Base-by-base conservation (phyloP, 306 rosid species). In the Ceratonia siliqua region DNA sequence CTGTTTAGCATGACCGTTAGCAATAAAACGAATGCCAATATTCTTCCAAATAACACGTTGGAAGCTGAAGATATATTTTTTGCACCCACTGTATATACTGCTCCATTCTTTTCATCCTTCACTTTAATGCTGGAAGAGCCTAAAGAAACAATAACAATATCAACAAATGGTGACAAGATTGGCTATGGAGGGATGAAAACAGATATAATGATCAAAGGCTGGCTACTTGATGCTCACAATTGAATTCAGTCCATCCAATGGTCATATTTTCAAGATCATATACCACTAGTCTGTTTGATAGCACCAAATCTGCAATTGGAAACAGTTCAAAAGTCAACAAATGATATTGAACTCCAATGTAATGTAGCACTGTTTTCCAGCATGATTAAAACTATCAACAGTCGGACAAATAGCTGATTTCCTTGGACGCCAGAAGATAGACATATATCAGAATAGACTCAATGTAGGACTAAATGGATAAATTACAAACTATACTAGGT, bases 51-150 rank as follows among this genome's bases (percentile, higher is more conserved):
- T 24, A 70, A 59, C 42, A 43, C 18, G 72, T 78, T 49, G 56
- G 92, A 82, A 79, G 84, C 83, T 49, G 87, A 81, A 62, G 91
- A 82, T 76, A 93, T 69, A 77, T 92, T 77, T 81, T 92, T 93
- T 43, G 90, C 83, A 55, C 90, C 89, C 54, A 92, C 89, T 27
- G 88, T 58, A 77, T 85, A 87, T 61, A 80, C 85, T 4, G 62
- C 45, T 82, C 96, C 95, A 12, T 87, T 81, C 13, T 35, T 63
- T 74, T 81, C 88, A 77, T 89, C 96, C 81, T 81, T 92, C 84
- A 92, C 86, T 82, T 83, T 85, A 13, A 94, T 89, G 93, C 87
- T 82, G 42, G 89, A 54, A 85, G 94, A 85, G 71, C 94, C 94
- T 89, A 55, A 33, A 72, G 18, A 49, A 73, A 30, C 69, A 83